Evolutionary conservation across 495 filamentous ascomycete genomes (phyloP), one percentile per base, ranked within the genome.

Genomic region (Ascodesmis nigricans): DNA sequence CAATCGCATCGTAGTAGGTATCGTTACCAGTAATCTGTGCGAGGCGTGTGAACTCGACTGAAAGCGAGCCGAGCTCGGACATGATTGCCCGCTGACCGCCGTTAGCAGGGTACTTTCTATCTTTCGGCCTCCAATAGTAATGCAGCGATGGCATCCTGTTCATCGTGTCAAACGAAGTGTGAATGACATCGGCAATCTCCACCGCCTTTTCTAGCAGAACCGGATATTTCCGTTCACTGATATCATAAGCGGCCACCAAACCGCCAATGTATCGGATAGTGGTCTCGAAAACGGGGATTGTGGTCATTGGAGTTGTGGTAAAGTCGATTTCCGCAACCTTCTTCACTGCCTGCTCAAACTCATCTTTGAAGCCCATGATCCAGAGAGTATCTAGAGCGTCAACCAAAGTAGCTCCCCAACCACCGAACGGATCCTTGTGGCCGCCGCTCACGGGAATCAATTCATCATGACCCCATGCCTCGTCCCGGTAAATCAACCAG

Each of bases 1-100:
- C 80, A 42, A 95, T 64, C 1, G 90, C 87, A 60, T 97, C 87
- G 42, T 92, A 97, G 55, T 95, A 97, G 44, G 71, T 83, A 24
- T 73, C 54, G 30, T 92, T 60, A 39, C 75, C 71, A 5, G 90
- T 95, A 39, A 97, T 61, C 52, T 95, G 87, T 3, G 87, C 77
- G 26, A 97, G 62, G 16, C 87, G 70, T 4, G 87, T 97, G 50
- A 95, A 93, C 55, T 97, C 87, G 55, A 97, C 61, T n/a, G 75
- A 74, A 26, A 97, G 62, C 14, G 80, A 81, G 5, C 87, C 90
- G 28, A 97, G 53, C 53, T 97, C 87, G 0, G 87, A 83, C 15
- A 90, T 44, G 23, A 50, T 38, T 29, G 35, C 38, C 19, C 38
- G 33, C 6, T 11, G 21, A 30, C 16, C 33, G 33, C 43, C 16